Base-by-base conservation (phyloP, 106 monocot species). In the Xerophyta viscosa region DNA sequence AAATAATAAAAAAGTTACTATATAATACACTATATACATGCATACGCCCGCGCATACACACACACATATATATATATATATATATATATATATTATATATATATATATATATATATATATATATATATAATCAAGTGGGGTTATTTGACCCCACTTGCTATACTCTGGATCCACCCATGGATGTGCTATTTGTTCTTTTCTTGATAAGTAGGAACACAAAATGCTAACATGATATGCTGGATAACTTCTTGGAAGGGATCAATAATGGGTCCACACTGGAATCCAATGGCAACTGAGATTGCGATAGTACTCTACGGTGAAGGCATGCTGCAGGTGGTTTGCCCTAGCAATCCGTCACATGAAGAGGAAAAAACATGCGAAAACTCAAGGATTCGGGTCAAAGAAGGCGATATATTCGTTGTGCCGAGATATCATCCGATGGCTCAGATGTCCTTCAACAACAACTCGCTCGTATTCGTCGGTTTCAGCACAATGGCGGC, bases 191-290 rank as follows among this genome's bases (percentile, higher is more conserved):
- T 39, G 2, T 39, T 33, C 33, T 33, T 33, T 11, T 6, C 5
- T 33, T 33, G 33, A 33, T 33, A 33, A 11, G 11, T 5, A 33
- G 7, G 7, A 33, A 33, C 11, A 11, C 33, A 33, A 33, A 10
- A 12, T 12, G 1, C 2, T 39, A 39, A 12, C 13, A 10, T 2
- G 5, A 44, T 44, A 44, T 57, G 30, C 26, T 31, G 77, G 46
- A 33, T 44, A 8, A 17, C 13, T 46, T 46, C 17, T 3, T 2
- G 20, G 54, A 20, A 92, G 92, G 77, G 83, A 20, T 73, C 87
- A 6, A 87, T 92, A 87, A 80, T 87, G 76, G 83, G 77, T 20
- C 87, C 92, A 50, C 87, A 87, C 26, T 92, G 92, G 87, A 92
- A 92, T 52, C 92, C 83, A 0, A 71, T 24, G 54, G 83, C 83